These are phyloP conservation scores for Blastobotrys malaysiensis DNA, from an alignment of 1,139 yeast genomes.

Conservation along the genomic window DNA sequence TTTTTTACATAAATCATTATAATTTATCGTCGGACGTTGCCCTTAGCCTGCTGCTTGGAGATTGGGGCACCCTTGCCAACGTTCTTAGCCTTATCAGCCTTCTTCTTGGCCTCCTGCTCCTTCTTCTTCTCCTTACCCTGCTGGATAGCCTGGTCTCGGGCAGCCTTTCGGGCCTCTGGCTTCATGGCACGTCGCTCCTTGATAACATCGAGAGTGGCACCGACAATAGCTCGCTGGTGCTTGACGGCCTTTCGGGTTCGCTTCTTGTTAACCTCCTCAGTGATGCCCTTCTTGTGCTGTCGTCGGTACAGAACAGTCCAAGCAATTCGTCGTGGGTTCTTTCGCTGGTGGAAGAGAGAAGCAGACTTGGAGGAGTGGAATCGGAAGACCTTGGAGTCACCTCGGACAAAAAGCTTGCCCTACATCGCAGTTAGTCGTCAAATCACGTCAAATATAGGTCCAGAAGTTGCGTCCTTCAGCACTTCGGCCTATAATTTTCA, in stretches of 20 bases:
- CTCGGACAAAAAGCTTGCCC: slow-evolving; percentile 98
- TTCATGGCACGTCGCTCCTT: slow-evolving; percentile 95
- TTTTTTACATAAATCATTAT: slow-evolving; percentile 3
- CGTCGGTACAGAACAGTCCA: slow-evolving; percentile 99
- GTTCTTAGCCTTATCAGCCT: slow-evolving; percentile 85
- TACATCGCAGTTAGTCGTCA: slow-evolving; percentile 4
- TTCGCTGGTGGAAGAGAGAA: slow-evolving; percentile 98
- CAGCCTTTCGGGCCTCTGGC: slow-evolving; percentile 98
- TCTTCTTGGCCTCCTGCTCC: slow-evolving; percentile 89
- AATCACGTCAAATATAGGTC: background rate
- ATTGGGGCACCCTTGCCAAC: slow-evolving; percentile 84
- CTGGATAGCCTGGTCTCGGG: slow-evolving; percentile 86
- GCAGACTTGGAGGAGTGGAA: slow-evolving; percentile 98
- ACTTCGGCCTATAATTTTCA: background rate
- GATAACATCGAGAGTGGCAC: slow-evolving; percentile 97
- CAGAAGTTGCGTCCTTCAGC: background rate
- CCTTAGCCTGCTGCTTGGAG: slow-evolving; percentile 39
- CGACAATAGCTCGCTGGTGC: slow-evolving; percentile 98
- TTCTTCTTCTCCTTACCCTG: slow-evolving; percentile 95
- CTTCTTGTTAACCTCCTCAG: slow-evolving; percentile 97
- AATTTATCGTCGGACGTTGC: slow-evolving; percentile 23
- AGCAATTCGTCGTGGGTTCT: slow-evolving; percentile 99
- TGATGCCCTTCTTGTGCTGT: slow-evolving; percentile 99
- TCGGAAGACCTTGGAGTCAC: slow-evolving; percentile 99
- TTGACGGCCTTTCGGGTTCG: slow-evolving; percentile 96